phyloP scores from a whole-genome alignment of 208 protist genomes.

The Crithidia sp. region DNA sequence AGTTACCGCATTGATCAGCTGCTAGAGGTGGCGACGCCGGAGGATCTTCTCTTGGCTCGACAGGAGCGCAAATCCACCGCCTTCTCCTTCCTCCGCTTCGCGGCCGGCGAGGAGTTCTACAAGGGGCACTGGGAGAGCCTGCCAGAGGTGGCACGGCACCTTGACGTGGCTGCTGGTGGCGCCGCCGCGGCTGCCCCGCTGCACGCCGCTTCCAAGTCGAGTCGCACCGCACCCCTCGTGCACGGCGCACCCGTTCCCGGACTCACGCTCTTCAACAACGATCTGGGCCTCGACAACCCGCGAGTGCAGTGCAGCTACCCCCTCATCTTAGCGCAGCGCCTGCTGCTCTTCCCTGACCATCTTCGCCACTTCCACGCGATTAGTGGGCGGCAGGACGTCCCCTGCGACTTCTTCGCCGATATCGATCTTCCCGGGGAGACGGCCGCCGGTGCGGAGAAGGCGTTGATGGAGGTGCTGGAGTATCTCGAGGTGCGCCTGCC shows the following conservation, averaged over 20 bases:
- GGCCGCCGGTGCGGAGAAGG: constrained; percentile 44
- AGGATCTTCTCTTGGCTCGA: constrained; percentile 55
- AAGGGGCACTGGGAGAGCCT: constrained; percentile 39
- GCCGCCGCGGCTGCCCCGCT: not conserved
- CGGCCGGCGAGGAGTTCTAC: constrained; percentile 39
- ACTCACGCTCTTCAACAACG: constrained; percentile 52
- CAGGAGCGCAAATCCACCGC: constrained; percentile 68
- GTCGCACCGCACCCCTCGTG: constrained; percentile 7
- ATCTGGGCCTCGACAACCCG: constrained; percentile 44
- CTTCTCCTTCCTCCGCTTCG: constrained; percentile 74
- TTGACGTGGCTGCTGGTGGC: constrained; percentile 4
- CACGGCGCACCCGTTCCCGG: constrained; percentile 31
- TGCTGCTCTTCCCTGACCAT: constrained; percentile 71
- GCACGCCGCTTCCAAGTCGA: not conserved
- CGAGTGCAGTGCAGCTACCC: constrained; percentile 50
- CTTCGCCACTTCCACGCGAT: constrained; percentile 74
- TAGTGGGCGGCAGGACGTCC: constrained; percentile 76
- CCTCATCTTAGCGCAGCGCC: constrained; percentile 69
- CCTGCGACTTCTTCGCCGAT: constrained; percentile 87
- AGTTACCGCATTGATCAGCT: constrained; percentile 84
- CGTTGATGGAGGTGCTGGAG: constrained; percentile 74
- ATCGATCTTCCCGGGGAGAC: constrained; percentile 66
- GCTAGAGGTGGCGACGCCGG: constrained; percentile 29
- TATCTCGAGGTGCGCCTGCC: constrained; percentile 81
- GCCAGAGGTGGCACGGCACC: constrained; percentile 30